phyloP scores from a whole-genome alignment of 768 basidiomycete genomes.

The Vararia minispora region DNA sequence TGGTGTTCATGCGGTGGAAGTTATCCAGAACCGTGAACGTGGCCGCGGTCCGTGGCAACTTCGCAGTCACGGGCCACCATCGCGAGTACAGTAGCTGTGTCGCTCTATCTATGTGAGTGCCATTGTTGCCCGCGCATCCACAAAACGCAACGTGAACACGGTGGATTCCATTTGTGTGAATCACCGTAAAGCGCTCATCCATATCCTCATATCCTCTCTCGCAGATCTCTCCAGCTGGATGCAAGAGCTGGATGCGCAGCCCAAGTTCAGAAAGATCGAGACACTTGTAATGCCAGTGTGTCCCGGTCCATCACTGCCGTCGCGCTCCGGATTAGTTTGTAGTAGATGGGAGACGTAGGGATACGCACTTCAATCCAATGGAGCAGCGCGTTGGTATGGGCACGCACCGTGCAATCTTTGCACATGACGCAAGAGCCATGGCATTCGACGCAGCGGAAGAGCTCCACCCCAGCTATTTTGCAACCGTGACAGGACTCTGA shows the following conservation, averaged over 20 bases:
- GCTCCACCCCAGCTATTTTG: too few species aligned
- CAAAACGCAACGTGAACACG: background rate
- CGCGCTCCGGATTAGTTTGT: too few species aligned
- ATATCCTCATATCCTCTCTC: background rate
- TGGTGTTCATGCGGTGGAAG: background rate
- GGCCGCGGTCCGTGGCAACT: background rate
- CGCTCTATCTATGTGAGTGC: background rate
- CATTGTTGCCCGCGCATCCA: background rate
- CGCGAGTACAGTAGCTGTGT: background rate
- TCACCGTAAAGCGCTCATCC: background rate
- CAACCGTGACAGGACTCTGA: too few species aligned
- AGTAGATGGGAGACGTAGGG: too few species aligned
- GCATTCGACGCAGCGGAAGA: too few species aligned
- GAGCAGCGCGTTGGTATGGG: too few species aligned
- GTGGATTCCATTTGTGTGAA: background rate
- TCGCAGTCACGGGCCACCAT: background rate
- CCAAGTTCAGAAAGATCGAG: slow-evolving; percentile 2
- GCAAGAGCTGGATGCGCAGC: background rate
- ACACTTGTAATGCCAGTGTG: too few species aligned
- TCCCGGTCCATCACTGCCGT: too few species aligned
- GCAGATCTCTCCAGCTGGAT: background rate
- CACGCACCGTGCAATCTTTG: too few species aligned
- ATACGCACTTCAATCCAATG: too few species aligned
- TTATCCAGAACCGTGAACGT: background rate
- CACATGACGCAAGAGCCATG: too few species aligned